Evolutionary conservation across 2,329 filamentous ascomycete species (phyloP), one percentile per base, ranked within the genome.

Genomic region (Thielaviopsis euricoi): DNA sequence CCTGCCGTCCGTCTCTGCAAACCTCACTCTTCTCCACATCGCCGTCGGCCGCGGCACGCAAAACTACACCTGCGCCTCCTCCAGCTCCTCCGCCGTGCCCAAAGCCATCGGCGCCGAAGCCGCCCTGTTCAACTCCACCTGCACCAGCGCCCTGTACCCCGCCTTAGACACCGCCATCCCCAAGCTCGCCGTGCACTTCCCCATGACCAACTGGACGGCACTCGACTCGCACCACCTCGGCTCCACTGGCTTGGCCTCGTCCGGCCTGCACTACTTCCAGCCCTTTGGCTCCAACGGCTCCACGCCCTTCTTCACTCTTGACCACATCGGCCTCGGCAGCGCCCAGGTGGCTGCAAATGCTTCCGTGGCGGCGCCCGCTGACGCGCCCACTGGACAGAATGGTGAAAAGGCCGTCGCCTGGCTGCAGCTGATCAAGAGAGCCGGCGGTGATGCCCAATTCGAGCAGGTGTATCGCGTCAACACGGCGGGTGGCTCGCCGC

Each of bases 41-140:
- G 87, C 86, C 67, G 75, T 96, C 62, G 91, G 91, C 65, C 84
- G 88, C 51, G 91, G 91, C 61, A 93, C 87, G 7, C 84, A 96
- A 73, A 96, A 96, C 77, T 97, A 96, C 75, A 94, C 88, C 55
- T 96, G 91, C 75, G 74, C 79, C 60, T 72, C 77, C 57, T 71
- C 71, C 62, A 79, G 85, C 64, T 67, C 79, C 1, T 78, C 78
- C 3, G 78, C 81, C 0, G 72, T 71, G 0, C 90, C 91, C 15
- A 75, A 74, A 10, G 76, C 83, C 19, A 70, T 75, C 54, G 91
- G 91, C 62, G 91, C 91, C 57, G 67, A 88, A 0, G 91, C 91
- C 57, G 83, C 81, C 1, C 86, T 97, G 65, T 96, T 87, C 82
- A 89, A 96, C 71, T 86, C 83, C 60, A 87, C 83, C 64, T 96